Base-by-base conservation (phyloP, 2,329 filamentous ascomycete genomes). In the Ophiostoma ulmi region DNA sequence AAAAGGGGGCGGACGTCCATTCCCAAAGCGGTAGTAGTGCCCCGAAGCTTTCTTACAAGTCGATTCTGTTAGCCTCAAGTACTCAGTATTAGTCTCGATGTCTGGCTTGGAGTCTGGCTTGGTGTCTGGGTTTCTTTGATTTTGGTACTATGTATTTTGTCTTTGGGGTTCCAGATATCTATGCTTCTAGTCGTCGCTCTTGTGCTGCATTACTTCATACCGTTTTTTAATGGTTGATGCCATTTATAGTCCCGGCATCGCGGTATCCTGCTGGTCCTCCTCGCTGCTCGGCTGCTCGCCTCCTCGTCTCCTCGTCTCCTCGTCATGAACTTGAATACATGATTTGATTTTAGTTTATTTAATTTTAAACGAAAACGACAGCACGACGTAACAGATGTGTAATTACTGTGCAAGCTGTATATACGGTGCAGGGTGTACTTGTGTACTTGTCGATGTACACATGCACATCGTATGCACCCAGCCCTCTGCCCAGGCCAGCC, bases 1-100 rank as follows among this genome's bases (percentile, higher is more conserved):
- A 38, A 65, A 39, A 65, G 63, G 63, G 31, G 63, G 63, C 63
- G 35, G 63, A 22, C 63, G 63, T 20, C 58, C 36, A 39, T 38
- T 65, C 63, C 63, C 63, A 65, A 65, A 65, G 63, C 36, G 36
- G 63, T 22, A 65, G n/a, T 22, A 65, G 63, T 65, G 63, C 63
- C 35, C 63, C 63, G 63, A 39, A 65, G 63, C 36, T 39, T 36
- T 63, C 11, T 63, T 61, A 22, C 58, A 63, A 63, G 58, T 35
- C 26, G 58, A 26, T 61, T 63, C 26, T 31, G 13, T 26, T 58
- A 58, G n/a, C 22, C 52, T 8, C n/a, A 10, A 4, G 58, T 63
- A 26, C 26, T 26, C 26, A 1, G 26, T 26, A 26, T 26, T 26
- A 17, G 31, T 63, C 58, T 63, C 26, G 52, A 10, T 58, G 52